Percentiles rank a stretch among this genome's conserved stretches.
Evolutionary conservation across 2,329 filamentous ascomycete genomes (phyloP).

Genomic region (Phaeosphaeria sp.): DNA sequence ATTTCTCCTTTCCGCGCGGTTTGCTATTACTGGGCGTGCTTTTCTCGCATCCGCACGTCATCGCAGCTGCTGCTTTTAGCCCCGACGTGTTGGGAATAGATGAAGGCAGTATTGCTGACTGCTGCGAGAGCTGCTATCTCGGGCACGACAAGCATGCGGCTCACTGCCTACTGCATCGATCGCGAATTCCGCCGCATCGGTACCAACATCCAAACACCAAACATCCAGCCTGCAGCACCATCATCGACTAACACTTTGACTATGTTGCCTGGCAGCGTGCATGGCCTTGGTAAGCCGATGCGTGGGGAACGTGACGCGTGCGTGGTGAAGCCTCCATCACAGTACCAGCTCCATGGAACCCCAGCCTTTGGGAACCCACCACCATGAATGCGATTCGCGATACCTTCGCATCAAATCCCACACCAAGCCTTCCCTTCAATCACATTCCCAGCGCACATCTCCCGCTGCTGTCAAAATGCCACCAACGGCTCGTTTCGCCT

Average conservation of each 20-base stretch:
- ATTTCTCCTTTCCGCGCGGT: not conserved
- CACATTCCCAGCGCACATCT: not conserved
- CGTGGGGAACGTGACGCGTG: not conserved
- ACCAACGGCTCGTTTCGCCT: not conserved
- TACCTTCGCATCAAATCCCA: not conserved
- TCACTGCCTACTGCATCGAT: not conserved
- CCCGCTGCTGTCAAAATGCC: not conserved
- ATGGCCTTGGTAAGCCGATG: no score
- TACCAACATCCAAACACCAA: not conserved
- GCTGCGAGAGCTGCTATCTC: not conserved
- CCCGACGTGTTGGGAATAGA: not conserved
- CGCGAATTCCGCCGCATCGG: not conserved
- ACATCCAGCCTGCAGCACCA: not conserved
- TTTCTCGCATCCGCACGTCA: not conserved
- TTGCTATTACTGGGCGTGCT: not conserved
- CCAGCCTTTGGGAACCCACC: not conserved
- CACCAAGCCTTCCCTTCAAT: not conserved
- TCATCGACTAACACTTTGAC: not conserved
- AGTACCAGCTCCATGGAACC: not conserved
- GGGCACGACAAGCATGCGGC: not conserved
- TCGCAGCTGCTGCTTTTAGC: not conserved
- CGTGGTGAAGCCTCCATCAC: not conserved
- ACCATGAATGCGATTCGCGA: not conserved
- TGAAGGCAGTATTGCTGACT: conserved; percentile 7
- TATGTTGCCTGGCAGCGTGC: not conserved